A percentile compares a stretch with the other conserved stretches of the same genome.
Conservation (phyloP, 495 filamentous ascomycete species). For the Lindgomyces ingoldianus region DNA sequence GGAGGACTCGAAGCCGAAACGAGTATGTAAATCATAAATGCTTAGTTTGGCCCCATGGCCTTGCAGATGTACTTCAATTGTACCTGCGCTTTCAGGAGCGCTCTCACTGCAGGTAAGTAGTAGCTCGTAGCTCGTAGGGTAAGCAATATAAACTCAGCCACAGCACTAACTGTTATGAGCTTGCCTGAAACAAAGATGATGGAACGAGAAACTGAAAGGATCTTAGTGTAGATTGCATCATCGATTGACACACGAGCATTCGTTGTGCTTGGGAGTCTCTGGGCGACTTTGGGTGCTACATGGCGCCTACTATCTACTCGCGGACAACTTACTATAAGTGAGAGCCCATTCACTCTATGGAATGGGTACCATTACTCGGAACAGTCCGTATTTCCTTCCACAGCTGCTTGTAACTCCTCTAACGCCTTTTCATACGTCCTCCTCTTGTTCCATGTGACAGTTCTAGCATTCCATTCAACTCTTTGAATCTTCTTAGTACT, state of each 20-base stretch:
- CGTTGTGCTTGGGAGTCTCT: too few relatives aligned
- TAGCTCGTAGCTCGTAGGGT: background rate
- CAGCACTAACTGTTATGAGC: background rate
- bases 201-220: background rate
- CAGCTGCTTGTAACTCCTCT: constrained; percentile 31
- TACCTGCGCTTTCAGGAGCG: background rate
- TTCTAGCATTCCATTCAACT: constrained; percentile 7
- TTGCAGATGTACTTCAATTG: background rate
- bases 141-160: background rate
- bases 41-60: background rate
- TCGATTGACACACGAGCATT: background rate
- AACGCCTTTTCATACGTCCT: constrained; percentile 33
- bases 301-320: background rate
- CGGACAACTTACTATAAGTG: too few relatives aligned
- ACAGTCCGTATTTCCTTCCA: constrained; percentile 22
- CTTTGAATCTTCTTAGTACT: constrained; percentile 30
- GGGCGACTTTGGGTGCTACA: background rate
- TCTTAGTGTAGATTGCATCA: background rate
- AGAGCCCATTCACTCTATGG: background rate
- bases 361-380: background rate
- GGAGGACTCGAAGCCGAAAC: background rate
- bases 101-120: background rate
- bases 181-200: background rate
- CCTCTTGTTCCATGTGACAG: constrained; percentile 23
- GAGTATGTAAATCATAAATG: background rate